Percentiles rank a stretch among this genome's conserved stretches.
phyloP scores from a whole-genome alignment of 202 grass and related monocot species.

The Miscanthus sacchariflorus region DNA sequence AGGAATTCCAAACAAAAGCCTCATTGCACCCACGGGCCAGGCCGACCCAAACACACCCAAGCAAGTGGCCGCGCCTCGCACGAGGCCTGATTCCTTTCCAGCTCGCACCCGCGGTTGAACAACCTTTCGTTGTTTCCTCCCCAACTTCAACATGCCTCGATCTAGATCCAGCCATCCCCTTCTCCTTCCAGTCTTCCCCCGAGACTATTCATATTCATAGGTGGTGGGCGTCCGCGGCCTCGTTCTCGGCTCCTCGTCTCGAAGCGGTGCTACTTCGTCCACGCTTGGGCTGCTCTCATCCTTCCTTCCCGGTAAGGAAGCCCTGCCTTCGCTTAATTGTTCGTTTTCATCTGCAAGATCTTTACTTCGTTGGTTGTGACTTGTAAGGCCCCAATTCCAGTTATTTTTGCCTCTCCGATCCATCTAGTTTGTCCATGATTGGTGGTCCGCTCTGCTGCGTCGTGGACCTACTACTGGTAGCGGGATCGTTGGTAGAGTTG shows the following conservation, averaged over 20 bases:
- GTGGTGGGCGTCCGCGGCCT: neutral
- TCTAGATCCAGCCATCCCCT: slow-evolving; percentile 8
- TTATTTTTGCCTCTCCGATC: neutral
- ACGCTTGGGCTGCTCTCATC: neutral
- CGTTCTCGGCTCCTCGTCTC: neutral
- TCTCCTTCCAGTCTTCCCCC: neutral
- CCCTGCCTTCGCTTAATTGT: neutral
- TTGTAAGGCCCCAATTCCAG: neutral
- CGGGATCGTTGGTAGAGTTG: neutral
- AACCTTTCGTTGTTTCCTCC: neutral
- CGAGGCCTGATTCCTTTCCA: slow-evolving; percentile 16
- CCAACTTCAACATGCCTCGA: slow-evolving; percentile 19
- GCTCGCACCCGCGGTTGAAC: neutral
- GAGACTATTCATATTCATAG: slow-evolving; percentile 5
- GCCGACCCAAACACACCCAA: neutral
- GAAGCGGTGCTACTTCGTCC: neutral
- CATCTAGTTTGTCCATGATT: neutral
- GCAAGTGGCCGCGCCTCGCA: neutral
- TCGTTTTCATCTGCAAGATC: neutral
- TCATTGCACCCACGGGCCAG: neutral
- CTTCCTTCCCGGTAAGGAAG: neutral
- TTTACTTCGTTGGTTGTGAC: neutral
- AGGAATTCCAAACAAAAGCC: too few relatives aligned
- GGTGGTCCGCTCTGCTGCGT: neutral
- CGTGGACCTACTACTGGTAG: neutral